Conservation (phyloP, 73 alveolate genomes). For the Paramecium octaurelia region DNA sequence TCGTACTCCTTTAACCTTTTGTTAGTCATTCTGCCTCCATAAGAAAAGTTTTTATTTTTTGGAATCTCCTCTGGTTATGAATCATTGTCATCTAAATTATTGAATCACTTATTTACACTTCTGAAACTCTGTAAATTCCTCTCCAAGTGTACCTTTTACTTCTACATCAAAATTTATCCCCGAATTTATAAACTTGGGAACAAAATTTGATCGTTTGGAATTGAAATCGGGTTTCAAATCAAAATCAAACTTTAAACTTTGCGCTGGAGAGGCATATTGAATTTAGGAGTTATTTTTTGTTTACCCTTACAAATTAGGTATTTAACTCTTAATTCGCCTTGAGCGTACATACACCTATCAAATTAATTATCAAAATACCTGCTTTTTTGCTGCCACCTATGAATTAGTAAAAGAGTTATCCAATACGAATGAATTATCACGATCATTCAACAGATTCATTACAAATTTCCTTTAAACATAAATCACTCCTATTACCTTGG, state of each 20-base stretch:
- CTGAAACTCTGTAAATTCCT: conserved; percentile 32
- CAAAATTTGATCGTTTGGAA: conserved; percentile 39
- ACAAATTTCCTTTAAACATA: neutral
- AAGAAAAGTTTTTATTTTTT: conserved; percentile 45
- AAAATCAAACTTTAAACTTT: neutral
- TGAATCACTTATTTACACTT: neutral
- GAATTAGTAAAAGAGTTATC: neutral
- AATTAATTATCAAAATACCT: neutral
- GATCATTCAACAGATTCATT: conserved; percentile 1
- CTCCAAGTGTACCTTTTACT: conserved; percentile 39
- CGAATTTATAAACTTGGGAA: neutral
- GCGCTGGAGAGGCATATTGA: neutral
- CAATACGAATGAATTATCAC: neutral
- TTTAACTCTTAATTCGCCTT: neutral
- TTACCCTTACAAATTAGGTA: neutral
- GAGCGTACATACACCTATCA: neutral
- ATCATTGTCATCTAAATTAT: conserved; percentile 2
- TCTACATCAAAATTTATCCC: neutral
- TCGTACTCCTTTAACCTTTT: conserved; percentile 54
- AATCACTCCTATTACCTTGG: neutral
- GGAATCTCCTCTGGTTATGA: conserved; percentile 39
- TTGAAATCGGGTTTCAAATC: conserved; percentile 8
- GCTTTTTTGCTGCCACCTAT: neutral
- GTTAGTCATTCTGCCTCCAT: conserved; percentile 55
- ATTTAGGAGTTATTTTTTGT: neutral